A percentile compares a stretch with the other conserved stretches of the same genome.
Conservation (phyloP, 1,284 basidiomycete genomes). For the Tetrapyrgos nigripes region DNA sequence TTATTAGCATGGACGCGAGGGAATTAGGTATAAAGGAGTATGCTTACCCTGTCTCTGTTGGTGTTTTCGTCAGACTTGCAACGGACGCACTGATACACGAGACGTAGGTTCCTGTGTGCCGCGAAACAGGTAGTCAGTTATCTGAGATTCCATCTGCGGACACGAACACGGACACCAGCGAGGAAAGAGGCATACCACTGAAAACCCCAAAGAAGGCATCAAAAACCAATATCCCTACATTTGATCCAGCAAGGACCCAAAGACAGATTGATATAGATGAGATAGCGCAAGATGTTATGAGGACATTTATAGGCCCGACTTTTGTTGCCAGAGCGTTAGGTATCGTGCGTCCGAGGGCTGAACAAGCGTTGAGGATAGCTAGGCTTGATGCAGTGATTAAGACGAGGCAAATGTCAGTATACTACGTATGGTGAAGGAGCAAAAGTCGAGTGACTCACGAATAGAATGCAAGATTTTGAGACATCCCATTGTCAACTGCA, state of each 20-base stretch:
- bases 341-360: constrained; percentile 19
- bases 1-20: not conserved
- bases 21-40: not conserved
- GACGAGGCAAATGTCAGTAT: not conserved
- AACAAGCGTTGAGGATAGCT: constrained; percentile 25
- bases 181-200: constrained; percentile 18
- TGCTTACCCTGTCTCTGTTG: constrained; percentile 21
- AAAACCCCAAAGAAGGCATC: constrained; percentile 22
- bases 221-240: constrained; percentile 21
- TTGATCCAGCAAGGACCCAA: constrained; percentile 18
- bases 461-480: constrained; percentile 23
- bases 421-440: not conserved
- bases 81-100: constrained; percentile 18
- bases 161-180: not conserved
- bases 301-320: constrained; percentile 22
- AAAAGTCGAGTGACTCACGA: constrained; percentile 16
- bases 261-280: constrained; percentile 16
- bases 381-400: constrained; percentile 16
- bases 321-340: constrained; percentile 20
- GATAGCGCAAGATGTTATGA: constrained; percentile 16
- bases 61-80: constrained; percentile 14
- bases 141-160: not conserved
- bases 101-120: constrained; percentile 18
- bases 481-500: constrained; percentile 20
- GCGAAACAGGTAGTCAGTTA: not conserved